phyloP scores from a whole-genome alignment of 2,329 filamentous ascomycete species.

The Claviceps sp. region DNA sequence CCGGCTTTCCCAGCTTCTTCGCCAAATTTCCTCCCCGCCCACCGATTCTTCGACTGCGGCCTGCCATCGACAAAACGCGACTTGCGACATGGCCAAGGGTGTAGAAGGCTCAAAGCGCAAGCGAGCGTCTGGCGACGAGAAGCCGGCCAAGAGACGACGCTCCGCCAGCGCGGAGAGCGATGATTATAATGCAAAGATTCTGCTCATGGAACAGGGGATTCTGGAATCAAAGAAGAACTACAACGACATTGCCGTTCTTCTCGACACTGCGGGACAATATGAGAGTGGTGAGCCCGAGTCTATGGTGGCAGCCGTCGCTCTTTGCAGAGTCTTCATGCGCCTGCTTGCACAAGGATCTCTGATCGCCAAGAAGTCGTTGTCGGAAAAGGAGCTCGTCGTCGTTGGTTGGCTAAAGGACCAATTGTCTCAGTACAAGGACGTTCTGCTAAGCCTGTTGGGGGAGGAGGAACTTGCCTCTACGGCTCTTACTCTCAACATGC shows the following conservation, averaged over 20 bases:
- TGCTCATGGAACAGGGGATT: slow-evolving; percentile 68
- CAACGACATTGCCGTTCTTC: slow-evolving; percentile 71
- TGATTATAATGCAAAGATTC: slow-evolving; percentile 50
- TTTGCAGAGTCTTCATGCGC: slow-evolving; percentile 77
- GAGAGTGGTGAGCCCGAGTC: slow-evolving; percentile 38
- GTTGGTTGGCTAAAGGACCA: slow-evolving; percentile 66
- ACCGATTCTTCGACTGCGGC: not conserved
- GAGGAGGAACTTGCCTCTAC: slow-evolving; percentile 54
- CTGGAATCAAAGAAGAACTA: slow-evolving; percentile 79
- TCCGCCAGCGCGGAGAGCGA: slow-evolving; percentile 33
- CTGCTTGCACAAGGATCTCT: slow-evolving; percentile 64
- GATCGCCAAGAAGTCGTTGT: slow-evolving; percentile 47
- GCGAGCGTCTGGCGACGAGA: slow-evolving; percentile 27
- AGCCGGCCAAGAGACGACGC: slow-evolving; percentile 37
- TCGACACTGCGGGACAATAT: slow-evolving; percentile 39
- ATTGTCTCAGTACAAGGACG: slow-evolving; percentile 55
- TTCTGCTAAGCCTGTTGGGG: slow-evolving; percentile 47
- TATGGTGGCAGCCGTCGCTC: slow-evolving; percentile 59
- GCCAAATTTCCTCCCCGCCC: too few relatives aligned
- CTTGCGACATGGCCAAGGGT: slow-evolving; percentile 15
- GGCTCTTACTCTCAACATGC: slow-evolving; percentile 69
- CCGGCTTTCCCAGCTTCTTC: too few relatives aligned
- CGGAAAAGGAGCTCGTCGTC: slow-evolving; percentile 63
- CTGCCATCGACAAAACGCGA: not conserved
- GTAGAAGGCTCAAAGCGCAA: slow-evolving; percentile 35